phyloP scores from a whole-genome alignment of 495 filamentous ascomycete species.

The Tuber umbilicatum region DNA sequence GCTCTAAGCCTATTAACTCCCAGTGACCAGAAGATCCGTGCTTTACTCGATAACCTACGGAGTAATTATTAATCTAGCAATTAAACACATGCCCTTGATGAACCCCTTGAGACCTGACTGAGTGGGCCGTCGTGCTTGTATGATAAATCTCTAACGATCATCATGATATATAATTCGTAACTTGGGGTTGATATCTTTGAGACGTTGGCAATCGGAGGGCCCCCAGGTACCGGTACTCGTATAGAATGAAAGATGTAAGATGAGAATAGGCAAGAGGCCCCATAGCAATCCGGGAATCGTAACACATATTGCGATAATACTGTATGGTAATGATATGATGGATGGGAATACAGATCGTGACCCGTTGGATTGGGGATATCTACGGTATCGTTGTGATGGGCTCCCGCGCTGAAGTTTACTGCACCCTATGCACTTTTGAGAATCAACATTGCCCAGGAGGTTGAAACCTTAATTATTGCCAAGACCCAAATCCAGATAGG shows the following conservation, averaged over 20 bases:
- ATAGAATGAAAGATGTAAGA: neutral
- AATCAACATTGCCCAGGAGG: neutral
- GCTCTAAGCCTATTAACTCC: neutral
- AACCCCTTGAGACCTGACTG: neutral
- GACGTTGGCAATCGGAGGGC: neutral
- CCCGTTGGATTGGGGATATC: constrained; percentile 7
- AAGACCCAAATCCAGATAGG: neutral
- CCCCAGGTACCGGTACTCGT: neutral
- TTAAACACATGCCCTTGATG: constrained; percentile 12
- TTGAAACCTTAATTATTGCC: neutral
- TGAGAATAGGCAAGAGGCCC: neutral
- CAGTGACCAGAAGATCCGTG: constrained; percentile 6
- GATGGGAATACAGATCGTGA: constrained; percentile 9
- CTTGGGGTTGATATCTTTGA: neutral
- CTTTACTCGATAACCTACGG: neutral
- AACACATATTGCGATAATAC: neutral
- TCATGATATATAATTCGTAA: neutral
- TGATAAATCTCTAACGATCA: neutral
- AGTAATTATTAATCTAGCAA: constrained; percentile 19
- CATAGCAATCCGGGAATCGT: neutral
- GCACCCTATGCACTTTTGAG: neutral
- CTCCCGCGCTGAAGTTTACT: constrained; percentile 15
- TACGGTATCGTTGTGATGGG: constrained; percentile 14
- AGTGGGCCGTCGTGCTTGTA: neutral
- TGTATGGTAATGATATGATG: constrained; percentile 3